phyloP scores from a whole-genome alignment of 306 rosid species.

The Coriaria nepalensis region DNA sequence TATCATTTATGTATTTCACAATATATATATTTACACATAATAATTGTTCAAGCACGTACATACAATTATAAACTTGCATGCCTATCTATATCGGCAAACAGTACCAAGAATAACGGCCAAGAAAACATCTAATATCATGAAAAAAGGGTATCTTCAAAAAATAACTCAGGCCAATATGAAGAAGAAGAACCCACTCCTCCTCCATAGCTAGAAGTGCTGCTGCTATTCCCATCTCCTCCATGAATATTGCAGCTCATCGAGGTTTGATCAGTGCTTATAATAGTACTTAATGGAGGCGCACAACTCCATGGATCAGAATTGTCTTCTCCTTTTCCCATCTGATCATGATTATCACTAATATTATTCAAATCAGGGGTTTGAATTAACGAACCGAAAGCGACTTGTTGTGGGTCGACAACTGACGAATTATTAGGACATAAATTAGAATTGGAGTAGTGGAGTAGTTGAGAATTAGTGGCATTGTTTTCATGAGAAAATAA shows the following conservation, averaged over 20 bases:
- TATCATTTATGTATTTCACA: no score
- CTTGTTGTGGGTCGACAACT: conserved; percentile 36
- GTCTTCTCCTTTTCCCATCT: conserved; percentile 24
- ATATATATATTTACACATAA: no score
- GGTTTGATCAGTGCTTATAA: conserved; percentile 12
- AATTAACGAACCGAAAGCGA: conserved; percentile 34
- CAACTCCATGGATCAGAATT: neutral
- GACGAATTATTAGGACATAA: conserved; percentile 1
- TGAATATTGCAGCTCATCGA: conserved; percentile 15
- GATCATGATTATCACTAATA: conserved; percentile 11
- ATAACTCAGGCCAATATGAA: conserved; percentile 46
- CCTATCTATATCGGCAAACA: neutral
- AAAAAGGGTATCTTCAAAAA: conserved; percentile 14
- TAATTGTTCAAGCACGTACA: no score
- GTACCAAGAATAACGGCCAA: conserved; percentile 10
- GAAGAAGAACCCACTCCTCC: conserved; percentile 20
- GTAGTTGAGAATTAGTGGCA: conserved; percentile 39
- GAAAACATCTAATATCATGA: conserved; percentile 26
- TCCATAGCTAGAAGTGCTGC: conserved; percentile 44
- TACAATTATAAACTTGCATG: no score
- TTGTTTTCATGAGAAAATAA: conserved; percentile 26
- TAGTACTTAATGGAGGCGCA: neutral
- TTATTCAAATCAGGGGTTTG: conserved; percentile 41
- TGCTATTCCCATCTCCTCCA: conserved; percentile 32
- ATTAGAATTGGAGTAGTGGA: conserved; percentile 39